Evolutionary conservation across 345 rosid genomes (phyloP).

Genomic region (Anastatica hierochuntica): DNA sequence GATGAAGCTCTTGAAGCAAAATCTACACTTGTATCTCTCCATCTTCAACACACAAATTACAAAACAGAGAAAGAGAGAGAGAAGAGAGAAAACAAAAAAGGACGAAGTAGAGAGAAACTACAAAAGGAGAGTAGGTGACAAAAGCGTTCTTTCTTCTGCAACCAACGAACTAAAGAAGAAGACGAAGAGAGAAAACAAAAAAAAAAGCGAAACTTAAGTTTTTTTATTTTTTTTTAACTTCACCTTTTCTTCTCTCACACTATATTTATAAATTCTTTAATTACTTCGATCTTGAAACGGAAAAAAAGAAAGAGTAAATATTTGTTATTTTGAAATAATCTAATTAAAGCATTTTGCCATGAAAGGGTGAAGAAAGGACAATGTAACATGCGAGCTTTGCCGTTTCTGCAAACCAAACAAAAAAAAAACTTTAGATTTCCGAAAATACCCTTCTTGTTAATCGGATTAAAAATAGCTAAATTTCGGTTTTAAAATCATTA

Average conservation of each 20-base stretch:
- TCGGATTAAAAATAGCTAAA: conserved; percentile 12
- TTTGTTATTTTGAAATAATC: conserved; percentile 12
- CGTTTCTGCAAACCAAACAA: conserved; percentile 35
- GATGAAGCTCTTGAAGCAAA: conserved; percentile 54
- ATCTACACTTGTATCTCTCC: conserved; percentile 72
- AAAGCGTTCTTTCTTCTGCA: conserved; percentile 28
- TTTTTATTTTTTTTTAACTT: background rate
- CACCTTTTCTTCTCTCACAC: background rate
- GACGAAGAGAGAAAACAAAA: background rate
- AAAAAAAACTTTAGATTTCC: conserved; percentile 5
- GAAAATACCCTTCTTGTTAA: conserved; percentile 26
- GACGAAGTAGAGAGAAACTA: conserved; percentile 27
- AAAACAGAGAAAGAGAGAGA: conserved; percentile 10
- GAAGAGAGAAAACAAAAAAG: conserved; percentile 37
- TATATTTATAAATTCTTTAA: conserved; percentile 7
- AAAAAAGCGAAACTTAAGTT: background rate
- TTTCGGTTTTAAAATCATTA: too few species aligned
- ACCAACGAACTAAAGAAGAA: conserved; percentile 15
- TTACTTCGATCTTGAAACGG: conserved; percentile 11
- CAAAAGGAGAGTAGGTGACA: conserved; percentile 34
- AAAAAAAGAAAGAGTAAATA: conserved; percentile 25
- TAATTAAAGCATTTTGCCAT: conserved; percentile 46
- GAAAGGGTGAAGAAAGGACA: conserved; percentile 34
- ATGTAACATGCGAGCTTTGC: conserved; percentile 72
- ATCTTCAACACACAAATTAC: conserved; percentile 20